Percentiles rank a stretch among this genome's conserved stretches.
Evolutionary conservation across 2,329 filamentous ascomycete species (phyloP).

Genomic region (Cadophora sp.): DNA sequence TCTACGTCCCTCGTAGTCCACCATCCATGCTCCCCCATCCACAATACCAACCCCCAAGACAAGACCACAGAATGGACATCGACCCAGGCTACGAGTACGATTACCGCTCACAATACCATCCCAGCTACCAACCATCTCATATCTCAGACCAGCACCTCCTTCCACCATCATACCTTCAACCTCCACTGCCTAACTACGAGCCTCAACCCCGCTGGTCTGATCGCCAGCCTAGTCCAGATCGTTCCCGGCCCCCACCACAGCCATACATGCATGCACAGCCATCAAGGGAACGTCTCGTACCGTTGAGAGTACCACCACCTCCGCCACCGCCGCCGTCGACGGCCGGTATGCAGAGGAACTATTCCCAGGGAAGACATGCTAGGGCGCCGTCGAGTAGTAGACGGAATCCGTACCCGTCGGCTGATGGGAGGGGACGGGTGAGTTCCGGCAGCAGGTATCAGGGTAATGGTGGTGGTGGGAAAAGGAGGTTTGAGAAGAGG

Average conservation of each 20-base stretch:
- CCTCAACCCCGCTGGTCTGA: slow-evolving; percentile 10
- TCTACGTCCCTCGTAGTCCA: slow-evolving; percentile 20
- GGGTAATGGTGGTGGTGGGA: background rate
- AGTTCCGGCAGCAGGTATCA: slow-evolving; percentile 3
- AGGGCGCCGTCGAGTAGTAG: slow-evolving; percentile 1
- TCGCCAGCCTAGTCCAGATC: slow-evolving; percentile 13
- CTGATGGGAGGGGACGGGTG: background rate
- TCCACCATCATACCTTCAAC: background rate
- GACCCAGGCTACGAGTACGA: slow-evolving; percentile 1
- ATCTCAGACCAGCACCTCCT: background rate
- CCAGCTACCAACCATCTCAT: background rate
- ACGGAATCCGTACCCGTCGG: slow-evolving; percentile 10
- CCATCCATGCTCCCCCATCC: background rate
- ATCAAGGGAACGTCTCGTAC: slow-evolving; percentile 6
- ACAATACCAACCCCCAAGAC: background rate
- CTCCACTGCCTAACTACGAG: slow-evolving; percentile 3
- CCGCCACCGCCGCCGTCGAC: background rate
- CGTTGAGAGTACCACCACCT: background rate
- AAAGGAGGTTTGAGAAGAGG: slow-evolving; percentile 12
- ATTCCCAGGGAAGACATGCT: slow-evolving; percentile 8
- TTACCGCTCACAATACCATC: slow-evolving; percentile 1
- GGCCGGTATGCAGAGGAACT: background rate
- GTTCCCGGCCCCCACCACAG: background rate
- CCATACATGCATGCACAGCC: background rate
- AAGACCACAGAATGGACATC: background rate